A percentile compares a stretch with the other conserved stretches of the same genome.
Evolutionary conservation across 2,329 filamentous ascomycete species (phyloP).

Genomic region (Chaetomiaceae sp.): DNA sequence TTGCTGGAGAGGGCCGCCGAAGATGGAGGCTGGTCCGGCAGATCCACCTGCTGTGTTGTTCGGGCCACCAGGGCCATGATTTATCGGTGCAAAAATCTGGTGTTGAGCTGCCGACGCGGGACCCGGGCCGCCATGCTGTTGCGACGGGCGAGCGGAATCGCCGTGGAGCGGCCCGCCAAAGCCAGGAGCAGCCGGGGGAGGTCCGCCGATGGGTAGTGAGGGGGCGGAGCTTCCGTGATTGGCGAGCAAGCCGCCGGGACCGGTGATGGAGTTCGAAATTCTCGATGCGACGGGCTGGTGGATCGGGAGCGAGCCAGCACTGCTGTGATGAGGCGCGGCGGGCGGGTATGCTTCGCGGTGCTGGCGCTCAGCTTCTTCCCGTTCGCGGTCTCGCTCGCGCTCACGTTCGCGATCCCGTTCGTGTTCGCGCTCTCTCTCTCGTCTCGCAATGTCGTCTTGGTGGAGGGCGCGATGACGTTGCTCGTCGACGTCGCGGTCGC

Average conservation of each 20-base stretch:
- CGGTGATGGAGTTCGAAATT: conserved; percentile 76
- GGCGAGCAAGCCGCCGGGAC: conserved; percentile 79
- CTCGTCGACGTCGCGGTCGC: conserved; percentile 43
- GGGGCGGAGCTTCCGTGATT: conserved; percentile 59
- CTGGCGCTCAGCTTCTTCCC: conserved; percentile 58
- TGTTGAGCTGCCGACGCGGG: conserved; percentile 42
- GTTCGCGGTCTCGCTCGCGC: conserved; percentile 45
- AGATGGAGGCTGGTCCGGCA: conserved; percentile 57
- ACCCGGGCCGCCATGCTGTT: conserved; percentile 44
- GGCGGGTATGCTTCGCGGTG: conserved; percentile 60
- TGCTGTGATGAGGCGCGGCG: conserved; percentile 72
- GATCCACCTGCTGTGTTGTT: conserved; percentile 51
- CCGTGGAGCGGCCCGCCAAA: conserved; percentile 52
- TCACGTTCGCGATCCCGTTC: conserved; percentile 22
- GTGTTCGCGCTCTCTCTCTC: conserved; percentile 20
- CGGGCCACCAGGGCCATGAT: conserved; percentile 45
- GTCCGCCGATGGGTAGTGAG: conserved; percentile 45
- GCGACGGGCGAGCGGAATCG: conserved; percentile 46
- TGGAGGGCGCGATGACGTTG: conserved; percentile 41
- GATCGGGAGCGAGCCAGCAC: conserved; percentile 79
- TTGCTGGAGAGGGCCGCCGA: conserved; percentile 61
- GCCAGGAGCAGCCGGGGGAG: conserved; percentile 42
- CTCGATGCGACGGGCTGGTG: conserved; percentile 90
- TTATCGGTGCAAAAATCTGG: conserved; percentile 52
- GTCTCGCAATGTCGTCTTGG: conserved; percentile 41